phyloP scores from a whole-genome alignment of 2,329 filamentous ascomycete genomes.

The Fusarium sp. region DNA sequence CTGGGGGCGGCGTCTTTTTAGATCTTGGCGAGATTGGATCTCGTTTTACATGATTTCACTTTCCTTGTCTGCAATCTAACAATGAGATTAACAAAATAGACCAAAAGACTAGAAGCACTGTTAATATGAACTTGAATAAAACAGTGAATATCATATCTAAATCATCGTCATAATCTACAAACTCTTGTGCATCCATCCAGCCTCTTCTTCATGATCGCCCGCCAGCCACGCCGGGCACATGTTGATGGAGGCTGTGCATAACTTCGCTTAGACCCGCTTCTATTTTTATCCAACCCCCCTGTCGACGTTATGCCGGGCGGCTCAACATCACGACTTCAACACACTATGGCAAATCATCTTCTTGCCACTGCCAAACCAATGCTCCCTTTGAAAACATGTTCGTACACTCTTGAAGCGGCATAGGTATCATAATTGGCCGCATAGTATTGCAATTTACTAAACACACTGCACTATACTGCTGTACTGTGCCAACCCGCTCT shows the following conservation, averaged over 20 bases:
- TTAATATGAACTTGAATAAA: not conserved
- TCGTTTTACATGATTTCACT: conserved; percentile 18
- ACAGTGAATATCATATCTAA: not conserved
- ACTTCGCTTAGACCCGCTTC: conserved; percentile 8
- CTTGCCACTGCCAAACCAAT: not conserved
- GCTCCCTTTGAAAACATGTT: conserved; percentile 6
- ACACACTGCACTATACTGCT: not conserved
- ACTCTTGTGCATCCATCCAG: conserved; percentile 9
- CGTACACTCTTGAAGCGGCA: not conserved
- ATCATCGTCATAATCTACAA: conserved; percentile 10
- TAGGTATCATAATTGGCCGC: not conserved
- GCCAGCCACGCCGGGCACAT: conserved; percentile 7
- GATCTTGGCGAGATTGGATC: conserved; percentile 33
- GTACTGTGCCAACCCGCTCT: not conserved
- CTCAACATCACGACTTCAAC: conserved; percentile 21
- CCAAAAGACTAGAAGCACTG: not conserved
- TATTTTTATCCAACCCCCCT: conserved; percentile 36
- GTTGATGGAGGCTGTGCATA: conserved; percentile 34
- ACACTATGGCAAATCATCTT: not conserved
- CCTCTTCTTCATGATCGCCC: conserved; percentile 16
- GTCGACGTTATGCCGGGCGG: conserved; percentile 22
- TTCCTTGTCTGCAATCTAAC: conserved; percentile 3
- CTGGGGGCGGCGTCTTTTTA: not conserved
- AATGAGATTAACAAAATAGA: not conserved
- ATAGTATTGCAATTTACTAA: not conserved